These are phyloP conservation scores for Rhodotorula glutinis DNA, from an alignment of 1,284 basidiomycete species.

Conservation along the genomic window DNA sequence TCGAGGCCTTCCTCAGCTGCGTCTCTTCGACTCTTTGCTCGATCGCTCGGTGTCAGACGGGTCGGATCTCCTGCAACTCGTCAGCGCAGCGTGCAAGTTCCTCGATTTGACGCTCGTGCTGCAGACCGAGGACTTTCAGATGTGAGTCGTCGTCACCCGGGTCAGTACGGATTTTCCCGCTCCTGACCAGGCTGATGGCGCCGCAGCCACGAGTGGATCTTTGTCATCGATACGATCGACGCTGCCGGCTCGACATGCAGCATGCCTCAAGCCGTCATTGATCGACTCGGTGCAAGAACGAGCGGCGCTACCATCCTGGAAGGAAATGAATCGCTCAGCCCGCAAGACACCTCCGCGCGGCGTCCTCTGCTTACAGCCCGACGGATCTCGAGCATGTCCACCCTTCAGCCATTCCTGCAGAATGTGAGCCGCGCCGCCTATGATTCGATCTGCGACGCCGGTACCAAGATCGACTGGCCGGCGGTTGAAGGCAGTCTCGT, in stretches of 20 bases:
- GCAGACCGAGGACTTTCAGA: slow-evolving; percentile 96
- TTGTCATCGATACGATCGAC: slow-evolving; percentile 95
- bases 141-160: no score
- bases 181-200: not conserved
- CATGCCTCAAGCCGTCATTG: slow-evolving; percentile 81
- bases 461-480: slow-evolving; percentile 71
- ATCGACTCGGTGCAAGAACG: slow-evolving; percentile 75
- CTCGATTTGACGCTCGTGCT: slow-evolving; percentile 84
- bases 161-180: no score
- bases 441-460: slow-evolving; percentile 74
- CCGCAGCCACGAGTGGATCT: slow-evolving; percentile 93
- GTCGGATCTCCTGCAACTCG: slow-evolving; percentile 68
- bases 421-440: slow-evolving; percentile 81
- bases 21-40: slow-evolving; percentile 57
- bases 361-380: slow-evolving; percentile 65
- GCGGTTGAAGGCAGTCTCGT: slow-evolving; percentile 73
- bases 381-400: slow-evolving; percentile 71
- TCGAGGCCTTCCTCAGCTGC: slow-evolving; percentile 49
- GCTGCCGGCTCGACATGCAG: slow-evolving; percentile 83
- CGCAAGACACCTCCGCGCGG: slow-evolving; percentile 48
- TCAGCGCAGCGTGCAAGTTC: slow-evolving; percentile 88
- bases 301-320: not conserved
- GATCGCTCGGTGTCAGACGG: slow-evolving; percentile 42
- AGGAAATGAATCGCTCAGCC: slow-evolving; percentile 51
- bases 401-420: slow-evolving; percentile 81